phyloP scores from a whole-genome alignment of 495 filamentous ascomycete genomes.

The Aspergillus cavernicola region DNA sequence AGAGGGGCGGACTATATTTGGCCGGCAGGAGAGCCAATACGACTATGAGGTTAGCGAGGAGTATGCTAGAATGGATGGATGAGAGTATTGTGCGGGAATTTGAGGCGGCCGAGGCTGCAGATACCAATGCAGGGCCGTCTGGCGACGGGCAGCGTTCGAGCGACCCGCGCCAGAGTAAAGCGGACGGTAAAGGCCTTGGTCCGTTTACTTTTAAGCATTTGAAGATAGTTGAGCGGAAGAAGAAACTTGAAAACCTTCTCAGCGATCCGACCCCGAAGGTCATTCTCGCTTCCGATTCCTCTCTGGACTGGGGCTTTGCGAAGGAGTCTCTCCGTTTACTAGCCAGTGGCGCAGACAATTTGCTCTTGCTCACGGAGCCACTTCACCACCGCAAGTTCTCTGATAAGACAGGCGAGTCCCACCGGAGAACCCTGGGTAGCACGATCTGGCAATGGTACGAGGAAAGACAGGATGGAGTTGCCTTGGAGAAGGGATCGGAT shows the following conservation, averaged over 20 bases:
- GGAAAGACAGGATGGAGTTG: slow-evolving; percentile 59
- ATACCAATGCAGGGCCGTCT: slow-evolving; percentile 42
- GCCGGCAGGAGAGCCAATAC: slow-evolving; percentile 75
- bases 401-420: slow-evolving; percentile 30
- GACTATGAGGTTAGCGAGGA: slow-evolving; percentile 82
- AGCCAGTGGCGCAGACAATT: slow-evolving; percentile 69
- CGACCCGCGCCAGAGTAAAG: slow-evolving; percentile 33
- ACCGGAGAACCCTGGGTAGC: slow-evolving; percentile 44
- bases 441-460: slow-evolving; percentile 73
- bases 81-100: slow-evolving; percentile 88
- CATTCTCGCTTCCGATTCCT: slow-evolving; percentile 85
- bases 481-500: slow-evolving; percentile 50
- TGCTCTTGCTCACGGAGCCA: slow-evolving; percentile 79
- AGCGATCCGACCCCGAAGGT: slow-evolving; percentile 57
- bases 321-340: slow-evolving; percentile 74
- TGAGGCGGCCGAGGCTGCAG: slow-evolving; percentile 64
- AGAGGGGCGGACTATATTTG: slow-evolving; percentile 70
- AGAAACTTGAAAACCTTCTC: slow-evolving; percentile 64
- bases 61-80: slow-evolving; percentile 99
- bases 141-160: slow-evolving; percentile 32
- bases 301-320: slow-evolving; percentile 93
- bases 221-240: slow-evolving; percentile 71
- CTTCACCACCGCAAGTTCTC: slow-evolving; percentile 41
- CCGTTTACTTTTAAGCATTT: slow-evolving; percentile 92
- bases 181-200: slow-evolving; percentile 48